These are phyloP conservation scores for Botrytis fabae DNA, from an alignment of 2,329 filamentous ascomycete species.

Conservation along the genomic window DNA sequence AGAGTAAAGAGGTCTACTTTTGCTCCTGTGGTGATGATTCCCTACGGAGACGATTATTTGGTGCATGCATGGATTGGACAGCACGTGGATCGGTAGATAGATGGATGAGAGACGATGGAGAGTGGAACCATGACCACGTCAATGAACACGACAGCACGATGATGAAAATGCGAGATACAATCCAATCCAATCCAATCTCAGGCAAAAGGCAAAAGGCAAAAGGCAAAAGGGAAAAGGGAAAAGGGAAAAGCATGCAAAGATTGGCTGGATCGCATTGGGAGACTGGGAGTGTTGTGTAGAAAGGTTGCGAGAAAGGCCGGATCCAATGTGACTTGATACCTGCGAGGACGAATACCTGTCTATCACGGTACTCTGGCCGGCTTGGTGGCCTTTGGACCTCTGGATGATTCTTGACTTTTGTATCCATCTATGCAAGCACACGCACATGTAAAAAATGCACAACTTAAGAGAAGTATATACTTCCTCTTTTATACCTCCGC, in stretches of 20 bases:
- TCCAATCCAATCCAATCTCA: no score
- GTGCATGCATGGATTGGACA: background rate
- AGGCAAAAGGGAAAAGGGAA: no score
- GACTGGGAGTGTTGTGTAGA: background rate
- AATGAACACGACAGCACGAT: constrained; percentile 5
- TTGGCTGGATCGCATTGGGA: background rate
- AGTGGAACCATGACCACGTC: constrained; percentile 15
- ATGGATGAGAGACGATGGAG: background rate
- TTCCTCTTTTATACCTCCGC: background rate
- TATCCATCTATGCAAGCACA: no score
- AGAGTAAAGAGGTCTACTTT: background rate
- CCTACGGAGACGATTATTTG: no score
- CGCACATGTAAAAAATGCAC: no score
- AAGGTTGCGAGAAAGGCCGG: constrained; percentile 3
- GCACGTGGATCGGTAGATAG: background rate
- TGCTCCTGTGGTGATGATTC: background rate
- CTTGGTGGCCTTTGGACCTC: background rate
- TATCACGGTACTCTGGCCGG: constrained; percentile 4
- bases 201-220: background rate
- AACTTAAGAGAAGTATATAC: no score
- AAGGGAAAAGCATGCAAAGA: background rate
- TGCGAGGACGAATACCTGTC: constrained; percentile 7
- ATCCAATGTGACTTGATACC: background rate
- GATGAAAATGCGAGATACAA: no score
- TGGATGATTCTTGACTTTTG: background rate